Evolutionary conservation across 2,329 filamentous ascomycete genomes (phyloP).

Genomic region (Beauveria bassiana): DNA sequence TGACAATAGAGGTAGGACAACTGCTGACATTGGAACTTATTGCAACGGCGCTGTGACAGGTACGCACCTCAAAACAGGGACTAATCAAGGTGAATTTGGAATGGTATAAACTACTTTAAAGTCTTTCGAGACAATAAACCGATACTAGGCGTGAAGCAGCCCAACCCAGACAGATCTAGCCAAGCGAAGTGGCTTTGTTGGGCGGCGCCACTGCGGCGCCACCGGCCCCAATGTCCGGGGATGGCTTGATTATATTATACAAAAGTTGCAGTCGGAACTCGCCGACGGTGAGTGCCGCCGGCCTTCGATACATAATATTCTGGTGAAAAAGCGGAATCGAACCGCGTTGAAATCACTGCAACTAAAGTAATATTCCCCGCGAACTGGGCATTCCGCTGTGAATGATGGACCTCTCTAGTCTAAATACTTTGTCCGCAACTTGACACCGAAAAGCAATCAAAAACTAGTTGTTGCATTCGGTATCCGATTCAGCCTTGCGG

Average conservation of each 20-base stretch:
- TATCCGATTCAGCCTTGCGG: slow-evolving; percentile 3
- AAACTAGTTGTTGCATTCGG: not conserved
- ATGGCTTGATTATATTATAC: not conserved
- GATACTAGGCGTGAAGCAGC: not conserved
- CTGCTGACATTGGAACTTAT: not conserved
- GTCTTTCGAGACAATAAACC: not conserved
- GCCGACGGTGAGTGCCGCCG: not conserved
- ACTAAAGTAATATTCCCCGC: not conserved
- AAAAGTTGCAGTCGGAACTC: not conserved
- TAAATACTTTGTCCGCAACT: not conserved
- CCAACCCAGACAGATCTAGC: not conserved
- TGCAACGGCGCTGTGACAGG: not conserved
- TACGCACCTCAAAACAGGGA: not conserved
- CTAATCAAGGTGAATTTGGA: not conserved
- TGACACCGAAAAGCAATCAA: not conserved
- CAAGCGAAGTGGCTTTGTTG: not conserved
- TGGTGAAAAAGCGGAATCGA: not conserved
- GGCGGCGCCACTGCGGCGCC: slow-evolving; percentile 1
- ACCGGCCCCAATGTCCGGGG: not conserved
- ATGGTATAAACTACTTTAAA: not conserved
- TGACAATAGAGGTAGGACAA: not conserved
- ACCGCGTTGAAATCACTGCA: not conserved
- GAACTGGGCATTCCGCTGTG: not conserved
- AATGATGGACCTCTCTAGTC: not conserved
- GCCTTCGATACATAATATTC: not conserved